Conservation (phyloP, 2,329 filamentous ascomycete species). For the Cercospora brassicicola region DNA sequence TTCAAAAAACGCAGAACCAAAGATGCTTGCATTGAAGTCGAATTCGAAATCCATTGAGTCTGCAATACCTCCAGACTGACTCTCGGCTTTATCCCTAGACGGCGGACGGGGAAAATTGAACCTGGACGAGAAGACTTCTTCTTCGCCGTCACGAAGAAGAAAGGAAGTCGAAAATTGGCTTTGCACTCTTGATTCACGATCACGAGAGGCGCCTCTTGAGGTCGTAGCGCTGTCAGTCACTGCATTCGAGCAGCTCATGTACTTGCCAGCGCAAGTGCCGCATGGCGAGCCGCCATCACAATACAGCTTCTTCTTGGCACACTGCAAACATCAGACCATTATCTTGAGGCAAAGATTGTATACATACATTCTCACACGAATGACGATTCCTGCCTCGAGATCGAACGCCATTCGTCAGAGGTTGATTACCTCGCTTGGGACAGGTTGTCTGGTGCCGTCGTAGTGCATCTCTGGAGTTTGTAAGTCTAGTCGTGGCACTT, state of each 20-base stretch:
- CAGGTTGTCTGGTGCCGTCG: slow-evolving; percentile 6
- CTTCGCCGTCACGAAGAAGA: slow-evolving; percentile 12
- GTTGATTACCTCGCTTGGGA: slow-evolving; percentile 2
- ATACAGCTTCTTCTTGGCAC: slow-evolving; percentile 12
- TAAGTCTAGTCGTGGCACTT: neutral
- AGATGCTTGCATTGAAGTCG: slow-evolving; percentile 10
- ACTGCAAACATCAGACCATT: neutral
- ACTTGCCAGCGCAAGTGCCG: slow-evolving; percentile 1
- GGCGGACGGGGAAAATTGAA: slow-evolving; percentile 17
- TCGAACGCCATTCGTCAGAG: neutral
- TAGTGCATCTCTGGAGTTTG: slow-evolving; percentile 8
- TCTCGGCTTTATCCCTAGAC: neutral
- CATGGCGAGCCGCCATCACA: slow-evolving; percentile 15
- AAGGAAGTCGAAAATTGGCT: slow-evolving; percentile 5
- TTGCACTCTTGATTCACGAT: neutral
- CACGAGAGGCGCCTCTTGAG: neutral
- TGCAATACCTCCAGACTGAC: neutral
- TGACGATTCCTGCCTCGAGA: slow-evolving; percentile 8
- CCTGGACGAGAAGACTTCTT: slow-evolving; percentile 14
- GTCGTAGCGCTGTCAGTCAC: neutral
- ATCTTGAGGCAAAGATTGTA: neutral
- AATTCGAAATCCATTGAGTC: slow-evolving; percentile 5
- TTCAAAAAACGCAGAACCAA: slow-evolving; percentile 7
- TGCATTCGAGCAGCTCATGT: neutral
- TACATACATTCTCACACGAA: slow-evolving; percentile 7